Base-by-base conservation (phyloP, 176 grass and related monocot species). In the Canna indica region DNA sequence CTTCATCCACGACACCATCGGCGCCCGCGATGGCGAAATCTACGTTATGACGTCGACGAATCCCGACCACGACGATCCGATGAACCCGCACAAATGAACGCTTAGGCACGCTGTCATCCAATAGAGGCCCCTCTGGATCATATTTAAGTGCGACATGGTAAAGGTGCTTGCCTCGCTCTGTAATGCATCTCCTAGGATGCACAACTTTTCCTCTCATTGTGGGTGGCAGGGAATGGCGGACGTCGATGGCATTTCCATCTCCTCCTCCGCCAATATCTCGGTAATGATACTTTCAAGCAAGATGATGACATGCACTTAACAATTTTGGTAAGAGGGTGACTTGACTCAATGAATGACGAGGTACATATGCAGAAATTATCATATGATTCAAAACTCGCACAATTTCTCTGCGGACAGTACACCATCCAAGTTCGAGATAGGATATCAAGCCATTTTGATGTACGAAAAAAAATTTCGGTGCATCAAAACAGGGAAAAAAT, bases 71-170 rank as follows among this genome's bases (percentile, higher is more conserved):
- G 64, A 67, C 18, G 64, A 67, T 18, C 64, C 64, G 0, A 20
- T 41, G 22, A 67, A 25, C 6, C 64, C 64, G 18, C 22, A 6
- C 10, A 33, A 18, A 1, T 34, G 64, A 11, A 67, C 64, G 18
- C 33, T 67, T 20, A 20, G 64, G 24, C 42, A 67, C 64, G 64
- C 34, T 0, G 64, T 67, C 64, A 39, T 67, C 64, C 64, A 67
- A 18, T 34, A 44, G 6, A 36, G 11, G 33, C 64, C 64, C 22
- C 64, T 67, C 6, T 67, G 64, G 64, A 67, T 67, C 64, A 25
- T 12, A 8, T 67, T 67, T 16, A 0, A 67, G 22, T 36, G 36
- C 35, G 64, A 67, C 64, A 67, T 67, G 64, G 64, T 41, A 18
- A 67, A 11, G 64, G 64, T 36, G 64, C 35, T 3, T 67, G 64